phyloP scores from a whole-genome alignment of 352 stramenopile species.

The Pythium insidiosum region DNA sequence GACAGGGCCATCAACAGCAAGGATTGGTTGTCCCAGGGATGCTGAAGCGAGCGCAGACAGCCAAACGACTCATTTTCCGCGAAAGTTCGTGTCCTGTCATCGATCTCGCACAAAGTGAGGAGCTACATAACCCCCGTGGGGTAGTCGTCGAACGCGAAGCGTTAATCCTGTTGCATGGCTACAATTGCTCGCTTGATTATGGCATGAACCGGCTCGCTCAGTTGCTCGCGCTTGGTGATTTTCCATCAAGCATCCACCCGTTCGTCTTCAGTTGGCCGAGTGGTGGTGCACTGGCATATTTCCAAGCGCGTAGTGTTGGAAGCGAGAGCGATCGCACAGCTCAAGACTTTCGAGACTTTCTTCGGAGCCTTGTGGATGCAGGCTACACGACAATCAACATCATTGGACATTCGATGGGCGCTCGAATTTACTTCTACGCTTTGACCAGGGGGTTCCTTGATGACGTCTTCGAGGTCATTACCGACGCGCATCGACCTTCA shows the following conservation, averaged over 20 bases:
- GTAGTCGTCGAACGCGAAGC: conserved; percentile 20
- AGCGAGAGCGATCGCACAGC: conserved; percentile 22
- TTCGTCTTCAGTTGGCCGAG: conserved; percentile 75
- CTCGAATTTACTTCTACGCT: conserved; percentile 23
- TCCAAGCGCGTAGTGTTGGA: conserved; percentile 17
- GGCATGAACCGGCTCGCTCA: conserved; percentile 48
- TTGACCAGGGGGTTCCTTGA: conserved; percentile 13
- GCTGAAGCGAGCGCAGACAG: background rate
- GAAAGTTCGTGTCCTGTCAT: conserved; percentile 13
- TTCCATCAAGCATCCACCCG: conserved; percentile 55
- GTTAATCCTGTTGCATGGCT: conserved; percentile 55
- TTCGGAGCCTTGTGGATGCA: conserved; percentile 20
- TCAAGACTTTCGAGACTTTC: conserved; percentile 19
- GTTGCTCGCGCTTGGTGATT: conserved; percentile 53
- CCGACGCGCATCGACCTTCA: background rate
- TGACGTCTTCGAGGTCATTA: conserved; percentile 14
- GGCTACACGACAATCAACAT: conserved; percentile 29
- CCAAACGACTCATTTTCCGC: conserved; percentile 10
- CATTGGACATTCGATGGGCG: conserved; percentile 31
- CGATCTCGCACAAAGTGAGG: background rate
- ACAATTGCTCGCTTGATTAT: conserved; percentile 68
- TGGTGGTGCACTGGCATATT: conserved; percentile 48
- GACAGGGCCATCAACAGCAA: background rate
- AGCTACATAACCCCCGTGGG: too few relatives aligned
- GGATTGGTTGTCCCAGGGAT: too few relatives aligned